Evolutionary conservation across 106 monocot genomes (phyloP), one percentile per base, ranked within the genome.

Genomic region (Iris macrosiphon): DNA sequence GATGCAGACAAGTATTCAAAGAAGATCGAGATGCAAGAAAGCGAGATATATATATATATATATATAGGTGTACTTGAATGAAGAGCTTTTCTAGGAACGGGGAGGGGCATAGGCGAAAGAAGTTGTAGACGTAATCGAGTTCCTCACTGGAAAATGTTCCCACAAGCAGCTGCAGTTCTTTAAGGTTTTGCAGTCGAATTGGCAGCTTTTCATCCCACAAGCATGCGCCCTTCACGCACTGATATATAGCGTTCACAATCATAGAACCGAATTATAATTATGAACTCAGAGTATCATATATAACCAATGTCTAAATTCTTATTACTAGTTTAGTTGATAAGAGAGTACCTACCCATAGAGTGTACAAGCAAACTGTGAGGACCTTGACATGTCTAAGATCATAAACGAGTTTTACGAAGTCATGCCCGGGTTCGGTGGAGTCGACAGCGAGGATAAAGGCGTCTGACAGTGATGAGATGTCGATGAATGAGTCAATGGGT

Each of bases 1-100:
- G 35, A 8, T 2, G 8, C 37, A 15, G 37, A 57, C 0, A 22
- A 17, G 14, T n/a, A n/a, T 42, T 49, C 4, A 25, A 10, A 42
- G 16, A 38, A 24, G 19, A 33, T 42, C 40, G 48, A 54, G n/a
- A 47, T 33, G 4, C 17, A 30, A 40, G 22, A 33, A 31, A 12
- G 18, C 7, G 18, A n/a, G n/a, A n/a, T n/a, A n/a, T n/a, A n/a
- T n/a, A n/a, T n/a, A n/a, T n/a, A n/a, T n/a, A n/a, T n/a, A n/a
- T 15, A 14, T 9, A 2, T n/a, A 44, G 23, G 5, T 52, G 26
- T 46, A 76, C 82, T 23, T 64, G 46, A 33, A 76, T 69, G 49
- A 73, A 76, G 23, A 77, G 64, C 20, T 73, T 76, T 27, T 77
- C 72, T 10, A 82, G 13, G 23, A 63, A 55, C 19, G 81, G 76